Percentiles rank a stretch among this genome's conserved stretches.
Evolutionary conservation across 208 protist species (phyloP).

Genomic region (Leishmania arabica): DNA sequence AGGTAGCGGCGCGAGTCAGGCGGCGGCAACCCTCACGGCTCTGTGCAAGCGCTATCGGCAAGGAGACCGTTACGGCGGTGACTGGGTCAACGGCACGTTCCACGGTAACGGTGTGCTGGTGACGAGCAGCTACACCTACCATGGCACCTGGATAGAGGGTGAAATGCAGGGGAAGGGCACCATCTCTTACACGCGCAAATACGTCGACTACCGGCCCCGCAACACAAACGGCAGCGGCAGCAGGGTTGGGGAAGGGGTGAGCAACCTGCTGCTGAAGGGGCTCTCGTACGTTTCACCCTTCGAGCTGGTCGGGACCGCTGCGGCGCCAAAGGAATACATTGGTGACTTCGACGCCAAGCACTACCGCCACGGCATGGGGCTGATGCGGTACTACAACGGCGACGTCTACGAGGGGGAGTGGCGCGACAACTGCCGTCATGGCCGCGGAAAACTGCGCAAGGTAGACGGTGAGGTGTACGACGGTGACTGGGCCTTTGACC

Average conservation of each 20-base stretch:
- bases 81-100: slow-evolving; percentile 64
- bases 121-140: slow-evolving; percentile 73
- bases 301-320: slow-evolving; percentile 35
- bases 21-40: slow-evolving; percentile 11
- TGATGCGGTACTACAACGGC: slow-evolving; percentile 76
- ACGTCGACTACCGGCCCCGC: slow-evolving; percentile 31
- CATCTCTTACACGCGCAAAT: slow-evolving; percentile 36
- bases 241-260: slow-evolving; percentile 26
- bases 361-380: slow-evolving; percentile 68
- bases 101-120: slow-evolving; percentile 79
- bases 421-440: slow-evolving; percentile 70
- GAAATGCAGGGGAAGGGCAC: slow-evolving; percentile 46
- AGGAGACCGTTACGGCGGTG: slow-evolving; percentile 83
- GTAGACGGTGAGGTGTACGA: slow-evolving; percentile 69
- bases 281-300: slow-evolving; percentile 79
- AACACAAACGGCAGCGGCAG: slow-evolving; percentile 5
- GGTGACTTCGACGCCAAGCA: slow-evolving; percentile 66
- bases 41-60: slow-evolving; percentile 38
- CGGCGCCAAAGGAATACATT: slow-evolving; percentile 67
- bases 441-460: slow-evolving; percentile 43
- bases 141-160: slow-evolving; percentile 54
- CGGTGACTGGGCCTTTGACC: slow-evolving; percentile 75
- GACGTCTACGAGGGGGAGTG: slow-evolving; percentile 87
- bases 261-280: slow-evolving; percentile 56
- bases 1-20: neutral